Percentiles rank a stretch among this genome's conserved stretches.
Conservation (phyloP, 2,329 filamentous ascomycete species). For the Penicillium concentricum region DNA sequence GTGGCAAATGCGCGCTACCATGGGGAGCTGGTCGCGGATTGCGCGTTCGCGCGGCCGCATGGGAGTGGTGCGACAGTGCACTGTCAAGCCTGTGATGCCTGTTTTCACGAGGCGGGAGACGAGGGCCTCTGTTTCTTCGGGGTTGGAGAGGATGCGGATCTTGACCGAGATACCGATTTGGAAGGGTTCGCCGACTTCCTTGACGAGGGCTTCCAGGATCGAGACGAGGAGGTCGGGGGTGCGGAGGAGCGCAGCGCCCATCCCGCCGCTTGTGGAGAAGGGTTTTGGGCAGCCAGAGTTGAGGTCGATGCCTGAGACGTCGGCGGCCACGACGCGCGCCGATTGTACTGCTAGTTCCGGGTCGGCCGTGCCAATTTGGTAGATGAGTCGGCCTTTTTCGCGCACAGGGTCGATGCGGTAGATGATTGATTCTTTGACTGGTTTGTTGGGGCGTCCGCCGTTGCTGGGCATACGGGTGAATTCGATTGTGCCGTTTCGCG, state of each 20-base stretch:
- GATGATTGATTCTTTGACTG: constrained; percentile 65
- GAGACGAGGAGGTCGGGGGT: constrained; percentile 80
- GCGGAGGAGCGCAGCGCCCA: constrained; percentile 87
- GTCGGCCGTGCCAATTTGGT: constrained; percentile 86
- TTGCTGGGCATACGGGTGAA: constrained; percentile 77
- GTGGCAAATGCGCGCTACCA: constrained; percentile 77
- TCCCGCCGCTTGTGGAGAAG: constrained; percentile 88
- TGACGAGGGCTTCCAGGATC: constrained; percentile 80
- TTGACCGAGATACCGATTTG: constrained; percentile 96
- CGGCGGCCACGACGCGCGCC: constrained; percentile 75
- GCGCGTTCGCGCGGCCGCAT: constrained; percentile 91
- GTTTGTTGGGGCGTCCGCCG: constrained; percentile 46
- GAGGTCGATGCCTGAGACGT: constrained; percentile 92
- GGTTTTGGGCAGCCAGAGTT: constrained; percentile 98
- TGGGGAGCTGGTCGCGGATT: constrained; percentile 78
- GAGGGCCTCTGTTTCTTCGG: constrained; percentile 71
- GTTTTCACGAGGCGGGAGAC: constrained; percentile 78
- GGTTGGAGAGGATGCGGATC: constrained; percentile 80
- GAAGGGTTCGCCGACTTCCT: constrained; percentile 71
- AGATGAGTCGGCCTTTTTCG: constrained; percentile 76
- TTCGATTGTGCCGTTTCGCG: constrained; percentile 75
- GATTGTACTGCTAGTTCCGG: constrained; percentile 81
- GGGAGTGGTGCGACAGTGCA: constrained; percentile 93
- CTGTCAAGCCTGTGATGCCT: constrained; percentile 86
- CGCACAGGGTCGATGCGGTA: constrained; percentile 77